These are phyloP conservation scores for Hygrophorus pudorinus DNA, from an alignment of 768 basidiomycete genomes.

Conservation along the genomic window DNA sequence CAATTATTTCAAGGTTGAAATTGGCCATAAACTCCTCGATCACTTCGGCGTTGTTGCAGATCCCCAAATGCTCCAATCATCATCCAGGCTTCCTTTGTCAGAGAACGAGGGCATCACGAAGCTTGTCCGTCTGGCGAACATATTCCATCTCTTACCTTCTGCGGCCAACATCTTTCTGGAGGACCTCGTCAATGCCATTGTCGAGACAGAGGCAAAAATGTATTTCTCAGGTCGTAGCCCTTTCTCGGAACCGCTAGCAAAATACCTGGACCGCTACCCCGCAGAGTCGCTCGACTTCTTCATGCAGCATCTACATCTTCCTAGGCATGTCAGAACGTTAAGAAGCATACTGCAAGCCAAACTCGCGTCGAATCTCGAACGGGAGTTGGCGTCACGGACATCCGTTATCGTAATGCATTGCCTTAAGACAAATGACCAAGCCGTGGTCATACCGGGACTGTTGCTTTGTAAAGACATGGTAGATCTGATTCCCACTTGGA, in stretches of 20 bases:
- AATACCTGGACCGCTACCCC: conserved; percentile 87
- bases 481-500: conserved; percentile 57
- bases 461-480: conserved; percentile 71
- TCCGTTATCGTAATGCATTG: conserved; percentile 41
- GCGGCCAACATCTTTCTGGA: conserved; percentile 90
- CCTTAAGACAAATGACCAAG: conserved; percentile 38
- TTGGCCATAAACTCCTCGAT: conserved; percentile 92
- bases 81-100: conserved; percentile 67
- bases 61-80: conserved; percentile 70
- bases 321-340: conserved; percentile 73
- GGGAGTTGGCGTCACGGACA: conserved; percentile 55
- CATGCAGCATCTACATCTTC: conserved; percentile 64
- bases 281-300: conserved; percentile 80
- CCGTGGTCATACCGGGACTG: conserved; percentile 57
- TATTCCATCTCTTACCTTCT: conserved; percentile 92
- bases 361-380: conserved; percentile 66
- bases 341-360: conserved; percentile 74
- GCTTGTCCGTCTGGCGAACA: conserved; percentile 90
- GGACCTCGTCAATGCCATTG: conserved; percentile 76
- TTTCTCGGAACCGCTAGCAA: conserved; percentile 86
- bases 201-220: conserved; percentile 86
- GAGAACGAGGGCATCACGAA: conserved; percentile 91
- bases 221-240: conserved; percentile 85
- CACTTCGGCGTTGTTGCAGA: conserved; percentile 93
- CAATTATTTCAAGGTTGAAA: conserved; percentile 99